Conservation (phyloP, 257 asterid genomes). For the Ballota nigra region DNA sequence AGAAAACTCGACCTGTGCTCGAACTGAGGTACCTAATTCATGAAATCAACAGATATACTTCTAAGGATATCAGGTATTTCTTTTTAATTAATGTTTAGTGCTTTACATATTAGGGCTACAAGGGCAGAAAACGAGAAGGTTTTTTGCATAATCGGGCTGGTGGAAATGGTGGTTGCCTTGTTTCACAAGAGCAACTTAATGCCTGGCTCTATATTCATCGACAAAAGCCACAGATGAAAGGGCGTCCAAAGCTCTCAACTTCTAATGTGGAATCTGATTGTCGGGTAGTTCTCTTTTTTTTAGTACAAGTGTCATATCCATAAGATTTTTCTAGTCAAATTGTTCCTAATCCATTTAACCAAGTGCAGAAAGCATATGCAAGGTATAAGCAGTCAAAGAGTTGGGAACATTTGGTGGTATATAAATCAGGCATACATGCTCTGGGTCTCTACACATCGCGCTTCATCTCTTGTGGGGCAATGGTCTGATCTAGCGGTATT, state of each 20-base stretch:
- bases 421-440: constrained; percentile 70
- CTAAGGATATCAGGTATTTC: not conserved
- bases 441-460: constrained; percentile 67
- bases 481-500: constrained; percentile 38
- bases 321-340: constrained; percentile 1
- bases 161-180: constrained; percentile 42
- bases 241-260: constrained; percentile 33
- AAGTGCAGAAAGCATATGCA: constrained; percentile 55
- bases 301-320: not conserved
- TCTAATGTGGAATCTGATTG: constrained; percentile 41
- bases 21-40: constrained; percentile 53
- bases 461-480: constrained; percentile 54
- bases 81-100: constrained; percentile 19
- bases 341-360: constrained; percentile 1
- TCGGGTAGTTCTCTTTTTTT: constrained; percentile 36
- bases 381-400: constrained; percentile 56
- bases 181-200: constrained; percentile 70
- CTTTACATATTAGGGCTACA: constrained; percentile 47
- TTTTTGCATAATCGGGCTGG: constrained; percentile 33
- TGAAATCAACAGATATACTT: constrained; percentile 12
- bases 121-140: constrained; percentile 49
- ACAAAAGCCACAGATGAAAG: constrained; percentile 40
- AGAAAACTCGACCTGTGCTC: constrained; percentile 45
- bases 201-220: constrained; percentile 61
- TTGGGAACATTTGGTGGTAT: constrained; percentile 62